Percentiles rank a stretch among this genome's conserved stretches.
These are phyloP conservation scores for Echinochloa phyllopogon DNA, from an alignment of 176 grass and related monocot genomes.

Conservation along the genomic window DNA sequence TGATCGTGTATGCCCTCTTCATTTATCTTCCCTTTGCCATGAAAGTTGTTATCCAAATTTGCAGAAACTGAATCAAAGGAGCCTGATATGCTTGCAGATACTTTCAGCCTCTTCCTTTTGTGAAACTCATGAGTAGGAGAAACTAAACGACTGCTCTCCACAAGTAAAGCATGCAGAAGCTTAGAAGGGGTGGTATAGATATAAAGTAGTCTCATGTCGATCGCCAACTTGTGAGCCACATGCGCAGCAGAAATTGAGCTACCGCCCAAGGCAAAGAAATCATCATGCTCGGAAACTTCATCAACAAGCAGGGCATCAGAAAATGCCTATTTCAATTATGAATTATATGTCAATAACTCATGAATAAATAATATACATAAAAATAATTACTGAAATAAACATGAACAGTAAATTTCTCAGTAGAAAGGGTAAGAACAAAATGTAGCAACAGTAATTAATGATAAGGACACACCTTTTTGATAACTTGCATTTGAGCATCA, in stretches of 20 bases:
- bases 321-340: constrained; percentile 64
- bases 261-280: constrained; percentile 86
- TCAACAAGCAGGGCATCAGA: constrained; percentile 62
- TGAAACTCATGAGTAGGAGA: constrained; percentile 33
- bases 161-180: constrained; percentile 66
- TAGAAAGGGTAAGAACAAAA: constrained; percentile 21
- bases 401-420: background rate
- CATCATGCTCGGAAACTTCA: constrained; percentile 81
- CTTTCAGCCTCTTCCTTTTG: constrained; percentile 42
- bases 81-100: constrained; percentile 9
- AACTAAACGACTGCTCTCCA: constrained; percentile 6
- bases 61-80: constrained; percentile 8
- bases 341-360: constrained; percentile 26
- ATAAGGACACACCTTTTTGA: constrained; percentile 66
- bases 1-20: constrained; percentile 35
- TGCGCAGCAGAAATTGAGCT: constrained; percentile 89
- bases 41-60: constrained; percentile 13
- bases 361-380: constrained; percentile 21
- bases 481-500: constrained; percentile 60
- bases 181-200: constrained; percentile 65
- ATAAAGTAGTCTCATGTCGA: constrained; percentile 89
- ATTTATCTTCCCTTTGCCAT: constrained; percentile 22
- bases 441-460: constrained; percentile 23
- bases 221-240: constrained; percentile 71
- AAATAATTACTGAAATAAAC: background rate